A percentile compares a stretch with the other conserved stretches of the same genome.
Conservation (phyloP, 805 yeast genomes). For the Candida hispaniensis region DNA sequence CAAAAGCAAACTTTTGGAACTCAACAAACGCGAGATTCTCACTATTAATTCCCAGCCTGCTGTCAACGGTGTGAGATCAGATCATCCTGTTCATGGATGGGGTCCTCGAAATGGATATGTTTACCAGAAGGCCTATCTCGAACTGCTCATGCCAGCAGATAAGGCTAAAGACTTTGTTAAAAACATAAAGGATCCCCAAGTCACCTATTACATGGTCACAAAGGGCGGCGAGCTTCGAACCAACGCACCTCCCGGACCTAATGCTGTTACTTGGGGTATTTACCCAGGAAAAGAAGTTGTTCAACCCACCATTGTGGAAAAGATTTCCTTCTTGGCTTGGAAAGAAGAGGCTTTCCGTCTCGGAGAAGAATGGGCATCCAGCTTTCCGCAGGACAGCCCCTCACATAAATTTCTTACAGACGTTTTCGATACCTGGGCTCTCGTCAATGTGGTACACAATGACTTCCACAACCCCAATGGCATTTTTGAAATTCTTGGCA, state of each 20-base stretch:
- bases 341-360: constrained; percentile 87
- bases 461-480: constrained; percentile 39
- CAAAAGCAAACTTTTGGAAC: constrained; percentile 43
- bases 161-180: constrained; percentile 38
- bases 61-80: constrained; percentile 65
- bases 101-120: constrained; percentile 90
- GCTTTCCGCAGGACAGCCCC: constrained; percentile 25
- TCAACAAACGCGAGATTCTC: constrained; percentile 58
- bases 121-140: constrained; percentile 88
- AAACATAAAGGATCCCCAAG: constrained; percentile 39
- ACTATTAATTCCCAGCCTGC: constrained; percentile 95
- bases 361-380: constrained; percentile 60
- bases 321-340: constrained; percentile 89
- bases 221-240: constrained; percentile 46
- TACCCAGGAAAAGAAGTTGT: constrained; percentile 91
- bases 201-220: constrained; percentile 72
- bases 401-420: constrained; percentile 36
- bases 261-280: constrained; percentile 97
- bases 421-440: constrained; percentile 49
- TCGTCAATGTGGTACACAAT: constrained; percentile 86
- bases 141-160: constrained; percentile 61
- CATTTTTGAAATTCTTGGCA: constrained; percentile 26
- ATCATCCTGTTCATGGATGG: constrained; percentile 76
- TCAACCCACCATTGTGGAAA: constrained; percentile 94
- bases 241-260: constrained; percentile 70